Evolutionary conservation across 2,329 filamentous ascomycete genomes (phyloP).

Genomic region (Fusarium concolor): DNA sequence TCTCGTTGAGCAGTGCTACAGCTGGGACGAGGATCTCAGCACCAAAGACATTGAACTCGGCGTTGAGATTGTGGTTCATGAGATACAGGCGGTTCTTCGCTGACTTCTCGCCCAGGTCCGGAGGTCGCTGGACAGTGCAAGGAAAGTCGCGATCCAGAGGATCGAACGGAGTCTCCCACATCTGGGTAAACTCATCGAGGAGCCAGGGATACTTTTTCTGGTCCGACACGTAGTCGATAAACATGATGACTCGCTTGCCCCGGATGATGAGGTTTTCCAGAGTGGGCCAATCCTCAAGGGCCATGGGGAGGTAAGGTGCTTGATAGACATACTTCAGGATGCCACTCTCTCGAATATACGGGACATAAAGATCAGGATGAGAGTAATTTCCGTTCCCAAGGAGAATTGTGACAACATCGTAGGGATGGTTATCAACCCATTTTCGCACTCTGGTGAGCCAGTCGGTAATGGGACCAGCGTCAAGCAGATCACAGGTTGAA

Average conservation of each 20-base stretch:
- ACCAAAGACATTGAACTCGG: slow-evolving; percentile 75
- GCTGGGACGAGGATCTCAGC: slow-evolving; percentile 77
- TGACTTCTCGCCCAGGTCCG: slow-evolving; percentile 66
- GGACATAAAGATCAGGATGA: slow-evolving; percentile 70
- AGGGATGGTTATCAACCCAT: slow-evolving; percentile 83
- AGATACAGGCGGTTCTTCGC: slow-evolving; percentile 78
- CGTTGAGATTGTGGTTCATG: slow-evolving; percentile 92
- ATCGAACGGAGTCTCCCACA: slow-evolving; percentile 93
- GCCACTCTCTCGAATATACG: slow-evolving; percentile 77
- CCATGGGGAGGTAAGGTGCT: slow-evolving; percentile 77
- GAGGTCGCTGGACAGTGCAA: slow-evolving; percentile 82
- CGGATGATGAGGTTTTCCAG: slow-evolving; percentile 79
- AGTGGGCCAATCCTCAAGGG: slow-evolving; percentile 83
- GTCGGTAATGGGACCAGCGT: slow-evolving; percentile 80
- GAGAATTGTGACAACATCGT: slow-evolving; percentile 88
- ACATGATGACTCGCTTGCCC: slow-evolving; percentile 79
- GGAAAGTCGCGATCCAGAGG: slow-evolving; percentile 74
- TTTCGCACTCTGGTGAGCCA: slow-evolving; percentile 76
- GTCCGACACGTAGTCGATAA: slow-evolving; percentile 87
- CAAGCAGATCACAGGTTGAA: slow-evolving; percentile 82
- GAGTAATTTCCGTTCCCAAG: slow-evolving; percentile 86
- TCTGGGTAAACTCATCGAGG: slow-evolving; percentile 85
- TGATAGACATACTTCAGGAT: slow-evolving; percentile 79
- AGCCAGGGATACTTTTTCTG: slow-evolving; percentile 84
- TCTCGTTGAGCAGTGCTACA: slow-evolving; percentile 74